Percentiles rank a stretch among this genome's conserved stretches.
phyloP scores from a whole-genome alignment of 1,139 yeast genomes.

The Meyerozyma carpophila region DNA sequence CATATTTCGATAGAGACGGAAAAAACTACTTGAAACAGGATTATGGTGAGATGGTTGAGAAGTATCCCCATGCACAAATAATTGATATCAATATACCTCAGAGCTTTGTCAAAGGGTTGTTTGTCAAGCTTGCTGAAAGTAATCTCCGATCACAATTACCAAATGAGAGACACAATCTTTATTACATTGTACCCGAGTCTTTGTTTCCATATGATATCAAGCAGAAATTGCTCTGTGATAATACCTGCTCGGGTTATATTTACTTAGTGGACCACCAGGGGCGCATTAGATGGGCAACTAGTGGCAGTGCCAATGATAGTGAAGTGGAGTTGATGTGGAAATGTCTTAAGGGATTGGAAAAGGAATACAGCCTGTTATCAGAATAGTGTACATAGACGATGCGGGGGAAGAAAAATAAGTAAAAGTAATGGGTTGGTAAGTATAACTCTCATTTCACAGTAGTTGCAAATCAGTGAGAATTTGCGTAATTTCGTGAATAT shows the following conservation, averaged over 20 bases:
- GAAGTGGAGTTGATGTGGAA: slow-evolving; percentile 67
- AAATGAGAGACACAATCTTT: slow-evolving; percentile 47
- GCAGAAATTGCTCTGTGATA: slow-evolving; percentile 60
- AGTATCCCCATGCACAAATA: slow-evolving; percentile 55
- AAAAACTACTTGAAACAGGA: slow-evolving; percentile 33
- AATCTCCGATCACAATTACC: slow-evolving; percentile 41
- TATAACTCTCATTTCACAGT: neutral
- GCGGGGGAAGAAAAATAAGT: neutral
- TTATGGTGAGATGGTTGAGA: slow-evolving; percentile 22
- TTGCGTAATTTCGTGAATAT: neutral
- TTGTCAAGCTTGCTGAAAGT: slow-evolving; percentile 51
- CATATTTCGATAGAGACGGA: slow-evolving; percentile 46
- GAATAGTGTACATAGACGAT: slow-evolving; percentile 1
- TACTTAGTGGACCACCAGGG: slow-evolving; percentile 71
- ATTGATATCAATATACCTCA: slow-evolving; percentile 75
- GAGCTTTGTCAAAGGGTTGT: slow-evolving; percentile 57
- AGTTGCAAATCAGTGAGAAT: neutral
- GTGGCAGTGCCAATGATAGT: slow-evolving; percentile 67
- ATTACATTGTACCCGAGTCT: slow-evolving; percentile 60
- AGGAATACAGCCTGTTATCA: slow-evolving; percentile 15
- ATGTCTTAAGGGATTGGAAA: slow-evolving; percentile 50
- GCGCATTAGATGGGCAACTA: slow-evolving; percentile 85
- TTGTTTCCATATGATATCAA: slow-evolving; percentile 56
- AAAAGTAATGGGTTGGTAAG: neutral
- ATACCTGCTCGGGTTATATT: slow-evolving; percentile 78